Evolutionary conservation across 371 early-diverging fungal genomes (phyloP).

Genomic region (Fennellomyces sp.): DNA sequence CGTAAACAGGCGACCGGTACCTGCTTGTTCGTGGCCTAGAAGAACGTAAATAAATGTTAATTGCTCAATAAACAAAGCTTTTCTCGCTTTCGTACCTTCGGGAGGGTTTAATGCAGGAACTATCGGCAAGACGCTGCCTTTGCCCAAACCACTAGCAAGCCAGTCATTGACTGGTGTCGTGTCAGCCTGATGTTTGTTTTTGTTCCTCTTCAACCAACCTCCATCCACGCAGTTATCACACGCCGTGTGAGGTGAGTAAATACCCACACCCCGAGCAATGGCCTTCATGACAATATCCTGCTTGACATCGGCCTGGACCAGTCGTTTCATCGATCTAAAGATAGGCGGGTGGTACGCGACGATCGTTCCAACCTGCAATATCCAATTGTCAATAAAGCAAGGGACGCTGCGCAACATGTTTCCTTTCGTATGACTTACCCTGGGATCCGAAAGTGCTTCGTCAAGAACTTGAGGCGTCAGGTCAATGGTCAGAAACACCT

Average conservation of each 20-base stretch:
- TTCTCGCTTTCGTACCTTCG: slow-evolving; percentile 37
- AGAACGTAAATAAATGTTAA: no score
- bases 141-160: slow-evolving; percentile 73
- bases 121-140: slow-evolving; percentile 53
- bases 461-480: slow-evolving; percentile 86
- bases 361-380: slow-evolving; percentile 79
- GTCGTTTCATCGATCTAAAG: slow-evolving; percentile 85
- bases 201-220: slow-evolving; percentile 44
- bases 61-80: background rate
- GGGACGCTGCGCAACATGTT: background rate
- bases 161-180: slow-evolving; percentile 75
- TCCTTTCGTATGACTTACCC: slow-evolving; percentile 18
- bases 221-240: slow-evolving; percentile 87
- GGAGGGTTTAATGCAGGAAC: slow-evolving; percentile 58
- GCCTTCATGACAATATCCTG: slow-evolving; percentile 84
- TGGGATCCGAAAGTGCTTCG: slow-evolving; percentile 85
- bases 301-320: slow-evolving; percentile 75
- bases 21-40: slow-evolving; percentile 70
- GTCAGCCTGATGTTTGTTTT: background rate
- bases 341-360: slow-evolving; percentile 97
- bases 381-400: slow-evolving; percentile 2
- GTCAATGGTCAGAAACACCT: slow-evolving; percentile 96
- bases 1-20: slow-evolving; percentile 75
- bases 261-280: slow-evolving; percentile 85
- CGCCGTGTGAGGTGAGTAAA: slow-evolving; percentile 98